A percentile compares a stretch with the other conserved stretches of the same genome.
These are phyloP conservation scores for Penicillium alfredii DNA, from an alignment of 495 filamentous ascomycete species.

Conservation along the genomic window DNA sequence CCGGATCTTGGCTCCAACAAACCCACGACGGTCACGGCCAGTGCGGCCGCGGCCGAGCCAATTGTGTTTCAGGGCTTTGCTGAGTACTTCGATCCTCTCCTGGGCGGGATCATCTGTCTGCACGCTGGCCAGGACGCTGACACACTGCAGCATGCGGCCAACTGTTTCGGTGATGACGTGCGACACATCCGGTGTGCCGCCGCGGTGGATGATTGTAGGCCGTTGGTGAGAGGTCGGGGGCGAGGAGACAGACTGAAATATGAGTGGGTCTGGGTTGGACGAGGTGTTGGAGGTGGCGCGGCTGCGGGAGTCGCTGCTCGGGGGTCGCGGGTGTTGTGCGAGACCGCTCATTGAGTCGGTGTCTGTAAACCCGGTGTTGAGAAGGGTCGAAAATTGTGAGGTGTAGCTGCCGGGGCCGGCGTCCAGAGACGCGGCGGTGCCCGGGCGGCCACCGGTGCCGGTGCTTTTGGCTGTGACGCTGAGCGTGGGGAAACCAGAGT, in stretches of 20 bases:
- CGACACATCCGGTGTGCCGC: constrained; percentile 53
- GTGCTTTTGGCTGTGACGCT: constrained; percentile 44
- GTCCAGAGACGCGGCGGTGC: constrained; percentile 66
- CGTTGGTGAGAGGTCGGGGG: constrained; percentile 31
- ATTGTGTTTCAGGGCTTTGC: constrained; percentile 84
- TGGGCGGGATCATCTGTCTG: constrained; percentile 67
- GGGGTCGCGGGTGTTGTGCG: constrained; percentile 40
- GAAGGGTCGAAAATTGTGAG: constrained; percentile 64
- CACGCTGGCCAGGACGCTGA: constrained; percentile 79
- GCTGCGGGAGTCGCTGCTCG: constrained; percentile 47
- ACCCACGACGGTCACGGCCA: constrained; percentile 80
- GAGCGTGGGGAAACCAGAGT: constrained; percentile 49
- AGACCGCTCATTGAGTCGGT: constrained; percentile 41
- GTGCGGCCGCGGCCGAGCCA: constrained; percentile 90
- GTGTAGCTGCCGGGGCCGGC: constrained; percentile 66
- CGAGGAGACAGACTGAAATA: constrained; percentile 50
- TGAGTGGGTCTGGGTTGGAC: constrained; percentile 44
- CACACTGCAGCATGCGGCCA: constrained; percentile 92
- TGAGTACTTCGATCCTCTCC: constrained; percentile 73
- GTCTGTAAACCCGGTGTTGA: constrained; percentile 49
- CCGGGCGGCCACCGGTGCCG: constrained; percentile 49
- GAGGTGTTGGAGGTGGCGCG: constrained; percentile 86
- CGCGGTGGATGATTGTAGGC: constrained; percentile 38
- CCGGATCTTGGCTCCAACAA: constrained; percentile 65
- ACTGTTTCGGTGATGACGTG: constrained; percentile 85